Percentiles rank a stretch among this genome's conserved stretches.
phyloP scores from a whole-genome alignment of 495 filamentous ascomycete species.

The Lepidopterella palustris region DNA sequence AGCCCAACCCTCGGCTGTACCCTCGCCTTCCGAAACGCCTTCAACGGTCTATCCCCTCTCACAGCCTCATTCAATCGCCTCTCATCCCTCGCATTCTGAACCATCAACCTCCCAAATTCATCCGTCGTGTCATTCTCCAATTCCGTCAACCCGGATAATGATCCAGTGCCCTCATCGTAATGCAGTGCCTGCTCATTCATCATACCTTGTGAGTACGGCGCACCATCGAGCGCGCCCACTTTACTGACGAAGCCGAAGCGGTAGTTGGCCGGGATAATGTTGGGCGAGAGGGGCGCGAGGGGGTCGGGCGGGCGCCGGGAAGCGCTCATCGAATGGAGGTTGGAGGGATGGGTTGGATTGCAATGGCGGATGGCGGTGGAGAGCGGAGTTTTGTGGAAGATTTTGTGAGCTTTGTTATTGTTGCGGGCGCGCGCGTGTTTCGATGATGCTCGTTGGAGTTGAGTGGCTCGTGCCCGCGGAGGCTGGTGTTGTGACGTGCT shows the following conservation, averaged over 20 bases:
- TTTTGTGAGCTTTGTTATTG: too few relatives aligned
- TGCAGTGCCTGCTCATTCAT: slow-evolving; percentile 23
- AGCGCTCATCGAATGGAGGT: not conserved
- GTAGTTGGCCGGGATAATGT: slow-evolving; percentile 18
- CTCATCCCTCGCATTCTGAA: slow-evolving; percentile 33
- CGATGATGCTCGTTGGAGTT: too few relatives aligned
- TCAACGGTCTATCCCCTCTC: slow-evolving; percentile 13
- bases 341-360: too few relatives aligned
- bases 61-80: slow-evolving; percentile 31
- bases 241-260: slow-evolving; percentile 15
- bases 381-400: too few relatives aligned
- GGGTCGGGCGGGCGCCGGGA: slow-evolving; percentile 17
- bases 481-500: too few relatives aligned
- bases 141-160: slow-evolving; percentile 29
- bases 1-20: slow-evolving; percentile 26
- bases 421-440: too few relatives aligned
- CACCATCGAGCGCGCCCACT: slow-evolving; percentile 5
- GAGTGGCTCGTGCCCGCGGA: too few relatives aligned
- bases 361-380: too few relatives aligned
- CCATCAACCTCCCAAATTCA: slow-evolving; percentile 33
- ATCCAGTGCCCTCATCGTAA: slow-evolving; percentile 18
- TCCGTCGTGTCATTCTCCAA: slow-evolving; percentile 35
- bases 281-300: slow-evolving; percentile 18
- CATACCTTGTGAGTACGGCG: not conserved
- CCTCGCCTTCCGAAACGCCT: slow-evolving; percentile 35